Percentiles rank a stretch among this genome's conserved stretches.
These are phyloP conservation scores for Picocystis salinarum DNA, from an alignment of 139 green algal genomes.

Conservation along the genomic window DNA sequence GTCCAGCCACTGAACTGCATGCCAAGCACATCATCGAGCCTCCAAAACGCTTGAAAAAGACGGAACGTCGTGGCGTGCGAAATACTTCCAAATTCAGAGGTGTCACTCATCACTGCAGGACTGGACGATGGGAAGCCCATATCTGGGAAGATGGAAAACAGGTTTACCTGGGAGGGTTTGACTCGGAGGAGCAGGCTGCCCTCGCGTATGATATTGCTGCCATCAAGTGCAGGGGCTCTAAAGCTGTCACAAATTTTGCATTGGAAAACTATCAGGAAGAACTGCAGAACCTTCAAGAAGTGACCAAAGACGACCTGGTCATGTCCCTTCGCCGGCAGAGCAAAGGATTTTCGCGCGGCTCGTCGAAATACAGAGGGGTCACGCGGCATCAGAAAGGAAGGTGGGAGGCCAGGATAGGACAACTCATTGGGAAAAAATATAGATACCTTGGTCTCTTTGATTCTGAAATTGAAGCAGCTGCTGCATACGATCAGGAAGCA, in stretches of 20 bases:
- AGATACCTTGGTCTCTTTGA: slow-evolving; percentile 33
- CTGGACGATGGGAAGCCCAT: slow-evolving; percentile 54
- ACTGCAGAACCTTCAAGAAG: slow-evolving; percentile 19
- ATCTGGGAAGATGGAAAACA: slow-evolving; percentile 60
- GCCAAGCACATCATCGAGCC: no score
- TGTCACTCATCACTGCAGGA: slow-evolving; percentile 71
- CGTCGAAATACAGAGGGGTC: slow-evolving; percentile 38
- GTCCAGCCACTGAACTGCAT: no score
- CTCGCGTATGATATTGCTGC: slow-evolving; percentile 58
- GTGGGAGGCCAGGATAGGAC: slow-evolving; percentile 47
- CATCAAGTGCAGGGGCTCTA: slow-evolving; percentile 31
- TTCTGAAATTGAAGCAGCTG: slow-evolving; percentile 36
- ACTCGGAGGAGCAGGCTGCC: slow-evolving; percentile 52
- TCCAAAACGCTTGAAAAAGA: no score
- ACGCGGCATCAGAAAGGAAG: slow-evolving; percentile 54
- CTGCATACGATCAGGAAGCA: slow-evolving; percentile 45
- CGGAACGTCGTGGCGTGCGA: no score
- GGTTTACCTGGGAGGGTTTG: slow-evolving; percentile 72
- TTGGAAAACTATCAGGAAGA: slow-evolving; percentile 36
- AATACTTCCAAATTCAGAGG: slow-evolving; percentile 33
- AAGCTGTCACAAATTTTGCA: slow-evolving; percentile 48
- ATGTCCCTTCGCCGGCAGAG: slow-evolving; percentile 40
- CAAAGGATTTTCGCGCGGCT: slow-evolving; percentile 29
- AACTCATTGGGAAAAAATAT: slow-evolving; percentile 33
- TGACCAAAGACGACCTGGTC: slow-evolving; percentile 50